Conservation (phyloP, 495 filamentous ascomycete genomes). For the Clavariopsis aquatica region DNA sequence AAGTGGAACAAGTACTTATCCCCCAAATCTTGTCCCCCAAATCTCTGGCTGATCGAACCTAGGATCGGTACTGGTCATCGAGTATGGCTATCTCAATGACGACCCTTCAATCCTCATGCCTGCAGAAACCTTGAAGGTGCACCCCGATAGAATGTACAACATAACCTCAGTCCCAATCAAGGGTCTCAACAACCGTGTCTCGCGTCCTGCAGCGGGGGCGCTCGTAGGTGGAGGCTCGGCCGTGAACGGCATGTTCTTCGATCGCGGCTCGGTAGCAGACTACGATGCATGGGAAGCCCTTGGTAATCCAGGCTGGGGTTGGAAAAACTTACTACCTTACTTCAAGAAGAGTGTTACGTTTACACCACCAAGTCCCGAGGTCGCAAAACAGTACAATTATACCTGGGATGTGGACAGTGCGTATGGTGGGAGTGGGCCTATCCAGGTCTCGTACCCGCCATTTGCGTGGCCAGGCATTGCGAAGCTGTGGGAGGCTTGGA, state of each 20-base stretch:
- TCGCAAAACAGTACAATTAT: background rate
- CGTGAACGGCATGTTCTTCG: constrained; percentile 40
- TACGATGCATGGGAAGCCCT: constrained; percentile 61
- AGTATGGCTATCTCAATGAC: constrained; percentile 18
- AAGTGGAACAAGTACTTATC: constrained; percentile 9
- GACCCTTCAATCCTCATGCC: background rate
- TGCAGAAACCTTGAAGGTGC: background rate
- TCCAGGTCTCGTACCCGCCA: constrained; percentile 3
- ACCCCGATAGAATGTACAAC: constrained; percentile 1
- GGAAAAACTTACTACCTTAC: constrained; percentile 60
- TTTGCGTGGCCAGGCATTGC: background rate
- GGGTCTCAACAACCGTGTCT: constrained; percentile 2
- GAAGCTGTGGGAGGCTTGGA: background rate
- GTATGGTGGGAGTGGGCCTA: constrained; percentile 3
- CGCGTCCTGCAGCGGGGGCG: constrained; percentile 16
- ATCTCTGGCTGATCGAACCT: background rate
- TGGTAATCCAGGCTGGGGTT: constrained; percentile 64
- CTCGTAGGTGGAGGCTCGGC: constrained; percentile 39
- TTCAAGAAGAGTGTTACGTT: constrained; percentile 55
- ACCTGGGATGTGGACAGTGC: constrained; percentile 3
- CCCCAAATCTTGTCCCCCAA: background rate
- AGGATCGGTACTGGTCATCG: constrained; percentile 32
- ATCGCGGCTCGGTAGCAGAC: constrained; percentile 43
- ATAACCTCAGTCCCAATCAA: background rate
- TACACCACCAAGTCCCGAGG: background rate